A percentile compares a stretch with the other conserved stretches of the same genome.
These are phyloP conservation scores for Meyerozyma guilliermondii DNA, from an alignment of 1,139 yeast species.

Conservation along the genomic window DNA sequence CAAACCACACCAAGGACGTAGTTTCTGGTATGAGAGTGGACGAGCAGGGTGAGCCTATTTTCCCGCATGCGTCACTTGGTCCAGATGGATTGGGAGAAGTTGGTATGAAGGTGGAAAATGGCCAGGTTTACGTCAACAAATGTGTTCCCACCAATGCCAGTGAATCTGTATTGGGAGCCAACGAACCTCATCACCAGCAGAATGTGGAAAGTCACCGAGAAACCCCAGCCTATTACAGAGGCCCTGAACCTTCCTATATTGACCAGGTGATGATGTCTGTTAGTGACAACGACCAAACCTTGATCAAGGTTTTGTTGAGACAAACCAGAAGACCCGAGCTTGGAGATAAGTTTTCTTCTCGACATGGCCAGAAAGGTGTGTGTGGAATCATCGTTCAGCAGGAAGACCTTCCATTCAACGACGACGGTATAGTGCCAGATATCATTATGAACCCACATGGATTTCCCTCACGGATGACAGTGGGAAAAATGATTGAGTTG, in stretches of 20 bases:
- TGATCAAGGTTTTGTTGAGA: constrained; percentile 84
- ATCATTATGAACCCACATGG: constrained; percentile 99
- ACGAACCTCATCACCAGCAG: constrained; percentile 24
- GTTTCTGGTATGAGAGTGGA: constrained; percentile 89
- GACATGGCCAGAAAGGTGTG: constrained; percentile 95
- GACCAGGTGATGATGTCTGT: constrained; percentile 98
- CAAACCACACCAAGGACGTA: constrained; percentile 89
- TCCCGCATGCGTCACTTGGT: constrained; percentile 82
- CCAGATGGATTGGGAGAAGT: constrained; percentile 97
- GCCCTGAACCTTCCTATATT: constrained; percentile 91
- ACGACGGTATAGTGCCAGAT: constrained; percentile 86
- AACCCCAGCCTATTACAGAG: constrained; percentile 86
- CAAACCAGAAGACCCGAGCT: constrained; percentile 97
- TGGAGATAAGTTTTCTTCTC: constrained; percentile 94
- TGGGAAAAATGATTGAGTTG: constrained; percentile 95
- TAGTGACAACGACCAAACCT: constrained; percentile 90
- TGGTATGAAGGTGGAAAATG: constrained; percentile 84
- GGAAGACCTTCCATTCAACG: constrained; percentile 94
- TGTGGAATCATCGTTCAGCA: constrained; percentile 97
- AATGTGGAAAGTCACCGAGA: constrained; percentile 68
- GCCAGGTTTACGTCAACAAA: constrained; percentile 91
- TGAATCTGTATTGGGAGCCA: constrained; percentile 58
- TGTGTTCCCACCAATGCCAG: constrained; percentile 86
- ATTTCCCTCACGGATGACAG: constrained; percentile 99
- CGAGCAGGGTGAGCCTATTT: constrained; percentile 72